A percentile compares a stretch with the other conserved stretches of the same genome.
These are phyloP conservation scores for Rhizodiscina lignyota DNA, from an alignment of 495 filamentous ascomycete species.

Conservation along the genomic window DNA sequence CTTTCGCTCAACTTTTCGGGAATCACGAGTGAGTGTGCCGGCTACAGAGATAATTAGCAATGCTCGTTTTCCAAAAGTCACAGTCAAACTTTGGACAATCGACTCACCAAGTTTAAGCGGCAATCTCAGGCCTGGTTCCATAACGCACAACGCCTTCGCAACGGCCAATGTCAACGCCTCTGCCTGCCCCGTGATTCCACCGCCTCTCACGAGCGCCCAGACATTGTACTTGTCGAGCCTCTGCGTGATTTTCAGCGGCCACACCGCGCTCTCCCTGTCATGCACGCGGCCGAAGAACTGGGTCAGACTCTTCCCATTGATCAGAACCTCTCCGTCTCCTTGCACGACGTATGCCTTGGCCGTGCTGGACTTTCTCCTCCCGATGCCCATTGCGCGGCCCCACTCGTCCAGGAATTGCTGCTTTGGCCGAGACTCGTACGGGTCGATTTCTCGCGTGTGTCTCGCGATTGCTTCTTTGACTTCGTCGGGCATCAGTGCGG, in stretches of 20 bases:
- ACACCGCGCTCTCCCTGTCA: conserved; percentile 86
- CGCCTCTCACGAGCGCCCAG: conserved; percentile 67
- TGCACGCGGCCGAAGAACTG: conserved; percentile 74
- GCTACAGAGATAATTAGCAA: conserved; percentile 31
- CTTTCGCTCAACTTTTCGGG: conserved; percentile 89
- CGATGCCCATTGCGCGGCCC: conserved; percentile 61
- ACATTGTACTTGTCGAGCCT: conserved; percentile 94
- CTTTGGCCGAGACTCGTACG: conserved; percentile 40
- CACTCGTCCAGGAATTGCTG: conserved; percentile 47
- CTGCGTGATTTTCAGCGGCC: conserved; percentile 70
- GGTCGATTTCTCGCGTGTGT: conserved; percentile 64
- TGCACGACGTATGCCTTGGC: conserved; percentile 80
- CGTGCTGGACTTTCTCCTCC: conserved; percentile 68
- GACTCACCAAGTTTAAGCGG: conserved; percentile 73
- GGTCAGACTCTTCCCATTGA: conserved; percentile 73
- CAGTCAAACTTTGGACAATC: conserved; percentile 10
- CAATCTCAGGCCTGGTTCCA: conserved; percentile 82
- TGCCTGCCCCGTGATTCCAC: conserved; percentile 86
- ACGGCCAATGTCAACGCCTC: conserved; percentile 90
- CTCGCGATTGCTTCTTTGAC: conserved; percentile 42
- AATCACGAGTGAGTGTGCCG: conserved; percentile 81
- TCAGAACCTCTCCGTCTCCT: conserved; percentile 70
- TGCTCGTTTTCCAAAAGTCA: conserved; percentile 3
- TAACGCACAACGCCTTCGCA: conserved; percentile 70
- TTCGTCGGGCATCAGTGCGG: conserved; percentile 51